A percentile compares a stretch with the other conserved stretches of the same genome.
phyloP scores from a whole-genome alignment of 202 grass and related monocot species.

The Thinopyrum obtusiflorum region DNA sequence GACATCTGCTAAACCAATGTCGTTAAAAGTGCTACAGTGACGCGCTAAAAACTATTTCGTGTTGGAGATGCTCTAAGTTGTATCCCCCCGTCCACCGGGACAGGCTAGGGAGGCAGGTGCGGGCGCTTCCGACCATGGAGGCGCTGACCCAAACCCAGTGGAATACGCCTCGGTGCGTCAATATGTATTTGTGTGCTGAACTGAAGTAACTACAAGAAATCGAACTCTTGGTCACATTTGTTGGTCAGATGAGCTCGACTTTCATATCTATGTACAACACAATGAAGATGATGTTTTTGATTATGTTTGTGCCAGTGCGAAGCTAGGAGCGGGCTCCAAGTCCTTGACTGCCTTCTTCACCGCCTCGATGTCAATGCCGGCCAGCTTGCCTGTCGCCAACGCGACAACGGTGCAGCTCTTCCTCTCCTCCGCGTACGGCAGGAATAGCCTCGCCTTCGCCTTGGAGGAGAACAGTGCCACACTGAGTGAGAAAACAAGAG shows the following conservation, averaged over 20 bases:
- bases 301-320: constrained; percentile 51
- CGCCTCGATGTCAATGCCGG: constrained; percentile 60
- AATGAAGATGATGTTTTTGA: neutral
- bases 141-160: no score
- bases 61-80: no score
- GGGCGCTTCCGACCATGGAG: no score
- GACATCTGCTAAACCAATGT: no score
- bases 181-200: neutral
- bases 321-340: constrained; percentile 46
- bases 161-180: no score
- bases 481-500: constrained; percentile 23
- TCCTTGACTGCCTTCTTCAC: constrained; percentile 48
- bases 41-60: no score
- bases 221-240: neutral
- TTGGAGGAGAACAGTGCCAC: constrained; percentile 72
- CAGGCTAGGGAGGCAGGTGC: no score
- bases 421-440: constrained; percentile 61
- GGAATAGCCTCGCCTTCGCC: constrained; percentile 70
- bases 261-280: constrained; percentile 35
- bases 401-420: constrained; percentile 45
- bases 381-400: constrained; percentile 67
- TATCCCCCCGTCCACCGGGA: no score
- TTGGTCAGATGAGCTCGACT: neutral
- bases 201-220: neutral
- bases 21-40: no score